These are phyloP conservation scores for Astrocystis sublimbata DNA, from an alignment of 495 filamentous ascomycete genomes.

Conservation along the genomic window DNA sequence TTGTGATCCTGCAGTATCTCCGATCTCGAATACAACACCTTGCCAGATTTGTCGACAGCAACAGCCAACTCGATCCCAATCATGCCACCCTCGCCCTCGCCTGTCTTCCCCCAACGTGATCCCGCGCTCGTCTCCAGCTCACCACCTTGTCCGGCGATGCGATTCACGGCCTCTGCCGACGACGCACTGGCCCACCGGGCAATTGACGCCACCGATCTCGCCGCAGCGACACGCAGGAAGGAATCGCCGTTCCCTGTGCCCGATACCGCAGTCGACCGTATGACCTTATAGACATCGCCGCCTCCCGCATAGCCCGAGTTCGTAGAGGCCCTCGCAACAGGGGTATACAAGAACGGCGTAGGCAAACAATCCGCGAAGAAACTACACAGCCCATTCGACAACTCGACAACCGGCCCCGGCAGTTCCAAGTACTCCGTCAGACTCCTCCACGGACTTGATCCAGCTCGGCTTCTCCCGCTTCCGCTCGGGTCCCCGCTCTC, in stretches of 20 bases:
- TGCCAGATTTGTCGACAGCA: conserved; percentile 39
- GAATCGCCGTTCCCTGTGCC: conserved; percentile 92
- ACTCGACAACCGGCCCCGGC: conserved; percentile 38
- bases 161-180: conserved; percentile 52
- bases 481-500: conserved; percentile 35
- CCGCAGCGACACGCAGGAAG: conserved; percentile 74
- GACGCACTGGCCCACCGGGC: conserved; percentile 58
- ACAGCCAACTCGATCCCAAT: conserved; percentile 77
- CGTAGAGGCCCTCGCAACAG: conserved; percentile 13
- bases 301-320: background rate
- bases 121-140: conserved; percentile 77
- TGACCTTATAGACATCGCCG: conserved; percentile 26
- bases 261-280: conserved; percentile 68
- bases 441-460: conserved; percentile 17
- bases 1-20: conserved; percentile 76
- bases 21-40: conserved; percentile 40
- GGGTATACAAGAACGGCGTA: conserved; percentile 40
- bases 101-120: conserved; percentile 70
- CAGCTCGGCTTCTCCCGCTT: background rate
- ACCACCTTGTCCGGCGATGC: conserved; percentile 68
- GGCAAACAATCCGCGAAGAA: conserved; percentile 57
- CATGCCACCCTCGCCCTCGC: conserved; percentile 83
- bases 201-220: conserved; percentile 70
- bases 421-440: conserved; percentile 17
- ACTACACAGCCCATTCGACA: conserved; percentile 41